A percentile compares a stretch with the other conserved stretches of the same genome.
phyloP scores from a whole-genome alignment of 2,329 filamentous ascomycete species.

The Arthrinium puccinioides region DNA sequence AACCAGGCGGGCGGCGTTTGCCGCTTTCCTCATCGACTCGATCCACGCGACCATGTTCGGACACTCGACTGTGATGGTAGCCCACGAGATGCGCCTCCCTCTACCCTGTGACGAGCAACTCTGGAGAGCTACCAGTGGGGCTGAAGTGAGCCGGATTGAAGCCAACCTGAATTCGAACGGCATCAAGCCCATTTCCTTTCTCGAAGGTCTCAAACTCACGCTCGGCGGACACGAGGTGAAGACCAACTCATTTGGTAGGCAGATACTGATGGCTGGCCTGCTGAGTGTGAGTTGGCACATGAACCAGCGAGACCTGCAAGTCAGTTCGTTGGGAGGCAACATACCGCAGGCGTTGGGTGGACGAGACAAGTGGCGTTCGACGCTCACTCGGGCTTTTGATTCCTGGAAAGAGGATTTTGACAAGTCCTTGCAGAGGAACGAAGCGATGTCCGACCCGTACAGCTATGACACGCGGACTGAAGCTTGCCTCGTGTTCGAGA shows the following conservation, averaged over 20 bases:
- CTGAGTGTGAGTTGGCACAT: conserved; percentile 96
- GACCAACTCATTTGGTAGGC: conserved; percentile 90
- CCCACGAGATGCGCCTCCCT: conserved; percentile 86
- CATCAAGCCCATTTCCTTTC: conserved; percentile 76
- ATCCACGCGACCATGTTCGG: conserved; percentile 98
- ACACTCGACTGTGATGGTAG: conserved; percentile 93
- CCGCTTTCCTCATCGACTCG: conserved; percentile 90
- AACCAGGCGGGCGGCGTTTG: conserved; percentile 82
- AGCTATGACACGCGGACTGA: conserved; percentile 56
- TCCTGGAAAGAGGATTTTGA: conserved; percentile 93
- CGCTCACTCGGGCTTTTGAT: conserved; percentile 82
- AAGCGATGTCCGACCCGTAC: conserved; percentile 45
- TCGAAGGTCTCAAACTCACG: conserved; percentile 85
- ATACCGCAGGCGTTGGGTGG: conserved; percentile 75
- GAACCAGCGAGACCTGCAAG: conserved; percentile 91
- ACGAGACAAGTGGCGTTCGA: conserved; percentile 83
- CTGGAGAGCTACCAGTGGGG: conserved; percentile 84
- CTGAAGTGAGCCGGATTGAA: conserved; percentile 80
- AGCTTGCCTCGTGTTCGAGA: conserved; percentile 67
- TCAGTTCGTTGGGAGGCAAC: conserved; percentile 69
- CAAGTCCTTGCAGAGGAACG: conserved; percentile 61
- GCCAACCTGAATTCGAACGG: conserved; percentile 73
- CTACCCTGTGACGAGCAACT: conserved; percentile 88
- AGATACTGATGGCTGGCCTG: conserved; percentile 87
- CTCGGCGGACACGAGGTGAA: conserved; percentile 78